Evolutionary conservation across 805 yeast genomes (phyloP), one percentile per base, ranked within the genome.

Genomic region (Naumovozyma dairenensis): DNA sequence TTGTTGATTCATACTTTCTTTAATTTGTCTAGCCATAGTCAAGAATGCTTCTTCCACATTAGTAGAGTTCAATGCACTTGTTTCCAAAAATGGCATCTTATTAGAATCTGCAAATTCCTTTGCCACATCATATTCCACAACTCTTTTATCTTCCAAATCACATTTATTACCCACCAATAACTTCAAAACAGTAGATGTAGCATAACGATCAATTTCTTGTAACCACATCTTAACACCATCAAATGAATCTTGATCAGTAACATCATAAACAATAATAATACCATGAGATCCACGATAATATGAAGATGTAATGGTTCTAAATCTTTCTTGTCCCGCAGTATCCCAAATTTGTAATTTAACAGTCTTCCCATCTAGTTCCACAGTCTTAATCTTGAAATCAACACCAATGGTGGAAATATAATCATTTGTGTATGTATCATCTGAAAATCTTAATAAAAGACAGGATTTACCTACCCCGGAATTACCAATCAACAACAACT

Each of bases 221-320:
- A 89, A 71, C 98, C 98, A 89, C 66, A 86, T 95, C 66, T 86
- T 87, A 51, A 89, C 96, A 59, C 92, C 86, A 64, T 85, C 84
- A 70, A 89, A 89, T 34, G 86, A 80, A 60, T 85, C 95, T 64
- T 85, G 96, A 62, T 92, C 97, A 33, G 98, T 92, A 29, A 92
- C 96, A 58, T 89, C 98, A 61, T 92, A 89, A 34, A 89, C 98
- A 50, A 89, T 89, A 52, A 89, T 92, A 60, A 89, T 92, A 41
- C 98, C 98, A 58, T 89, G 97, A 9, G 97, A 96, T 37, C 98
- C 98, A 61, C 98, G 80, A 69, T 89, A 89, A 67, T 89, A 89
- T 12, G 96, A 84, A 10, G 96, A 83, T 9, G 97, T 92, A 65
- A 89, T 89, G 33, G 98, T 92, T 65, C 97, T 79, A 68, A 92